Base-by-base conservation (phyloP, 2,329 filamentous ascomycete genomes). In the Aspergillus aculeatus region DNA sequence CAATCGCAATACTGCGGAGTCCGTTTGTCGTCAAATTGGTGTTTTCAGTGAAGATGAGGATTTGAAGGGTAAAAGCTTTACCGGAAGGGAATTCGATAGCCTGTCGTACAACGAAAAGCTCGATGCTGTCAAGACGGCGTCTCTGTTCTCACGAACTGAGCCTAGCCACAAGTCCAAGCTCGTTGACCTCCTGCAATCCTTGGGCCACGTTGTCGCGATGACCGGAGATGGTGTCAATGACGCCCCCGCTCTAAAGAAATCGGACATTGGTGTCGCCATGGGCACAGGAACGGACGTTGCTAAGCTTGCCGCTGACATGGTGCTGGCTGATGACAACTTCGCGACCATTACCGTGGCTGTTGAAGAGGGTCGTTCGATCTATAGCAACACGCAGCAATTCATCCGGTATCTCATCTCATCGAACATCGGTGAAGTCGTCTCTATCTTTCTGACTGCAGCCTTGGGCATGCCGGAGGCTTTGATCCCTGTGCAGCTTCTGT, bases 341-440 rank as follows among this genome's bases (percentile, higher is more conserved):
- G 95, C 95, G 63, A 99, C 95, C 3, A 99, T 99, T 68, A 91
- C 96, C 75, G 84, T 92, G 58, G 95, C 95, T 53, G 93, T 99
- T 64, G 95, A 99, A 76, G 95, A 99, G 79, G 95, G 95, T 56
- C 90, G 95, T 64, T 93, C 93, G 64, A 99, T 99, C 79, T 99
- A 97, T 85, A 98, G 95, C 88, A 99, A 99, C 83, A 99, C 95
- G 5, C 95, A 99, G 75, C 95, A 99, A 76, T 99, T 99, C 79
- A 99, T 99, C 79, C 91, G 96, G 53, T 99, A 99, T 77, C 85
- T 99, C 62, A 99, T 99, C 76, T 98, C 94, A 9, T 98, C 94
- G 65, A 99, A 99, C 81, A 99, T 99, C 67, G 96, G 95, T 70
- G 95, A 99, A 77, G 95, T 99, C 38, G 95, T 99, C 38, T 98